Conservation (phyloP, 768 basidiomycete genomes). For the Boletus rex-veris region DNA sequence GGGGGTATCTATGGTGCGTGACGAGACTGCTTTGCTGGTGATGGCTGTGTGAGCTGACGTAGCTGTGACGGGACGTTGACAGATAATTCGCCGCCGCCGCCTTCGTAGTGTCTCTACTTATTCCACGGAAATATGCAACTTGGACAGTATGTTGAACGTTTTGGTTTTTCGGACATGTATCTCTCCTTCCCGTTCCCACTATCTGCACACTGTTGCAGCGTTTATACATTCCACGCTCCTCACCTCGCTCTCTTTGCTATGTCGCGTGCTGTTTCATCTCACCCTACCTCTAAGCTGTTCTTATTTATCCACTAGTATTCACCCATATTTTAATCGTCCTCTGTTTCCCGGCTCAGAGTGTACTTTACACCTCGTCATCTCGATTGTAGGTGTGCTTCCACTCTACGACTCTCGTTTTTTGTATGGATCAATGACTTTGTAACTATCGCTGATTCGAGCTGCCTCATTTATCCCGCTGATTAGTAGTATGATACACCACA, state of each 20-base stretch:
- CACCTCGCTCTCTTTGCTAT: neutral
- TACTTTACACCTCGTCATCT: neutral
- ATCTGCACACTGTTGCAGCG: neutral
- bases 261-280: neutral
- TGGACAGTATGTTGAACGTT: neutral
- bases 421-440: conserved; percentile 2
- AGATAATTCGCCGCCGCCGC: conserved; percentile 11
- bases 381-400: neutral
- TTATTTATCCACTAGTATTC: neutral
- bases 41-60: neutral
- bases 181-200: neutral
- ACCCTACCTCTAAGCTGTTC: no score
- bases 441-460: neutral
- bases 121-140: neutral
- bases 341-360: neutral
- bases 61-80: neutral
- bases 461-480: neutral
- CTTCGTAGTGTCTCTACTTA: conserved; percentile 1
- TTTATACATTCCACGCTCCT: neutral
- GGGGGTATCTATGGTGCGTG: conserved; percentile 29
- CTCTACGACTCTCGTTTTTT: neutral
- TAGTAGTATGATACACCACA: conserved; percentile 6
- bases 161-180: neutral
- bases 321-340: neutral
- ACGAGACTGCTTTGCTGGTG: neutral